Conservation (phyloP, 1,284 basidiomycete genomes). For the Malassezia globosa region DNA sequence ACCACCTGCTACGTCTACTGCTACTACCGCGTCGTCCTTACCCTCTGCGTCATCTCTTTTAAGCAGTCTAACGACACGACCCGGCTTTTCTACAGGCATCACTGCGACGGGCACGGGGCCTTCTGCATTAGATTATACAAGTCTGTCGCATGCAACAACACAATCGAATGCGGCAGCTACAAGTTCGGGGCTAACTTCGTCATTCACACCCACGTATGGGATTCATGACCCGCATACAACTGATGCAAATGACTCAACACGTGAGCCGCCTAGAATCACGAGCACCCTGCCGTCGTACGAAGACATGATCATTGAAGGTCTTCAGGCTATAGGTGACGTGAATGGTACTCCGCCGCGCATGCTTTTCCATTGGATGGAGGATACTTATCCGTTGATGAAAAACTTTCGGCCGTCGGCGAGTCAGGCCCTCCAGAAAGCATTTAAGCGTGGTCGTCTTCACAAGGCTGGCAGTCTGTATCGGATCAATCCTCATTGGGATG, state of each 20-base stretch:
- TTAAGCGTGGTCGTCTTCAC: constrained; percentile 39
- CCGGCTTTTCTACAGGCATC: background rate
- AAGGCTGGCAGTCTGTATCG: constrained; percentile 40
- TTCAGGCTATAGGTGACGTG: constrained; percentile 25
- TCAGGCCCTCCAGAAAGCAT: constrained; percentile 42
- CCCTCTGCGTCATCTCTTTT: background rate
- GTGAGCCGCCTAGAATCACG: constrained; percentile 15
- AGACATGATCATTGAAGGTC: constrained; percentile 39
- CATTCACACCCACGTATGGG: constrained; percentile 5
- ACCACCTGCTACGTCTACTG: background rate
- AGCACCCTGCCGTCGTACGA: constrained; percentile 38
- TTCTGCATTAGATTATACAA: background rate
- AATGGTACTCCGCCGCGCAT: constrained; percentile 30
- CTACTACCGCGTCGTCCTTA: background rate
- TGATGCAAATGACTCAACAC: background rate
- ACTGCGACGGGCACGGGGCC: background rate
- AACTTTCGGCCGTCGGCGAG: constrained; percentile 44
- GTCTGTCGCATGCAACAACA: background rate
- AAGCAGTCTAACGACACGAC: background rate
- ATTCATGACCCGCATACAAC: background rate
- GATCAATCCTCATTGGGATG: constrained; percentile 37
- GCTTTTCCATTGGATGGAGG: constrained; percentile 39
- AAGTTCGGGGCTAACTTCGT: background rate
- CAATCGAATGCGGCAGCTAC: background rate
- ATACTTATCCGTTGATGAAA: constrained; percentile 37